These are phyloP conservation scores for Panicum virgatum DNA, from an alignment of 202 grass and related monocot genomes.

Conservation along the genomic window DNA sequence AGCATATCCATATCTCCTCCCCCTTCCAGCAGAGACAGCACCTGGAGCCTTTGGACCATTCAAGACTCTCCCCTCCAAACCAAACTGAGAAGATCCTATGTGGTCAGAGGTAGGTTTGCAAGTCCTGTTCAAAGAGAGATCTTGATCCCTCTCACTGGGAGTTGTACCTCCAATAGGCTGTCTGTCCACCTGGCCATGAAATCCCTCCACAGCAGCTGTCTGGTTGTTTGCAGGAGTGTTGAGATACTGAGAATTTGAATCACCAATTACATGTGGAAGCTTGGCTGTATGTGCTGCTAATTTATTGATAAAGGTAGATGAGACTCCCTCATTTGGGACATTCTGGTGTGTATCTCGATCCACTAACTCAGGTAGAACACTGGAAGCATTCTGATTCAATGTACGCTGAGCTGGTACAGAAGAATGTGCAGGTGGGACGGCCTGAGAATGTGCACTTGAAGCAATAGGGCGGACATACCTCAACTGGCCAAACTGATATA, in stretches of 20 bases:
- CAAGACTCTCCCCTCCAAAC: constrained; percentile 47
- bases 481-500: constrained; percentile 94
- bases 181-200: constrained; percentile 30
- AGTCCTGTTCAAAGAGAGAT: constrained; percentile 44
- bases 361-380: constrained; percentile 45
- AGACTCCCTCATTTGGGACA: constrained; percentile 31
- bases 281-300: constrained; percentile 27
- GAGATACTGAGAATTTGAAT: constrained; percentile 44
- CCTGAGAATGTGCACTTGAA: constrained; percentile 59
- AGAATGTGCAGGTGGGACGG: constrained; percentile 40
- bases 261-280: constrained; percentile 23
- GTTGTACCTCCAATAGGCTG: constrained; percentile 14
- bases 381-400: constrained; percentile 59
- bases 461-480: constrained; percentile 60
- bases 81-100: constrained; percentile 55
- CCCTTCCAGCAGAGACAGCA: constrained; percentile 52
- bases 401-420: constrained; percentile 43
- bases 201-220: constrained; percentile 48
- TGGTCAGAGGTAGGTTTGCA: constrained; percentile 42
- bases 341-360: constrained; percentile 36
- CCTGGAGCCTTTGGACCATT: constrained; percentile 45
- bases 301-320: constrained; percentile 38
- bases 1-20: constrained; percentile 73
- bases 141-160: constrained; percentile 39
- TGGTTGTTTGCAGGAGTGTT: constrained; percentile 40